A percentile compares a stretch with the other conserved stretches of the same genome.
Evolutionary conservation across 805 yeast genomes (phyloP).

Genomic region (Yarrowia sp.): DNA sequence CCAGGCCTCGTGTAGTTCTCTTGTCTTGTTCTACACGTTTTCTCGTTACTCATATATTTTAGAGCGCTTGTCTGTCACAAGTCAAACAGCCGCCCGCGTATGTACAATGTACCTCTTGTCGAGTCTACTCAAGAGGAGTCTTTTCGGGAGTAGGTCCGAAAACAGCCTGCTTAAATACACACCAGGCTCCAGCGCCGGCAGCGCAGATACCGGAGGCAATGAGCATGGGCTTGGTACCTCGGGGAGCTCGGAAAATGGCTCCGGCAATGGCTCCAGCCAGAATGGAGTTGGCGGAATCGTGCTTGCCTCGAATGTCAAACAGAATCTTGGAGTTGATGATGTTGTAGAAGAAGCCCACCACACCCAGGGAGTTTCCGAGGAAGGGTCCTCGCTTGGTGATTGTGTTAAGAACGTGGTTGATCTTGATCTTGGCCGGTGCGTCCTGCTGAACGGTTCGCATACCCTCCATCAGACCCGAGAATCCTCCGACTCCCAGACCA

Average conservation of each 20-base stretch:
- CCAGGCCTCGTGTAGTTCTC: too few relatives aligned
- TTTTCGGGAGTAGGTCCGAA: constrained; percentile 21
- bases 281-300: constrained; percentile 79
- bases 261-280: constrained; percentile 91
- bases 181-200: constrained; percentile 91
- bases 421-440: constrained; percentile 74
- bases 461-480: constrained; percentile 86
- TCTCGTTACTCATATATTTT: constrained; percentile 22
- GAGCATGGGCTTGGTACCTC: constrained; percentile 85
- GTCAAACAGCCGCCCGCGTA: constrained; percentile 1
- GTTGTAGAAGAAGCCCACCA: constrained; percentile 85
- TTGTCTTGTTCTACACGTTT: neutral
- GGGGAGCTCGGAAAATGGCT: constrained; percentile 81
- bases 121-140: constrained; percentile 25
- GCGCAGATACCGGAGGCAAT: constrained; percentile 81
- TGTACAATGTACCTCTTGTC: constrained; percentile 25
- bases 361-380: constrained; percentile 93
- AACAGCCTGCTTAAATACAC: constrained; percentile 59
- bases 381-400: constrained; percentile 95
- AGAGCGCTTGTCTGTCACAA: neutral
- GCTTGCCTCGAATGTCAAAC: constrained; percentile 71
- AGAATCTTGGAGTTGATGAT: constrained; percentile 77
- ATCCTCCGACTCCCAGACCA: constrained; percentile 84
- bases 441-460: constrained; percentile 69
- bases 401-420: constrained; percentile 87